phyloP scores from a whole-genome alignment of 2,329 filamentous ascomycete genomes.

The Colletotrichum salicis region DNA sequence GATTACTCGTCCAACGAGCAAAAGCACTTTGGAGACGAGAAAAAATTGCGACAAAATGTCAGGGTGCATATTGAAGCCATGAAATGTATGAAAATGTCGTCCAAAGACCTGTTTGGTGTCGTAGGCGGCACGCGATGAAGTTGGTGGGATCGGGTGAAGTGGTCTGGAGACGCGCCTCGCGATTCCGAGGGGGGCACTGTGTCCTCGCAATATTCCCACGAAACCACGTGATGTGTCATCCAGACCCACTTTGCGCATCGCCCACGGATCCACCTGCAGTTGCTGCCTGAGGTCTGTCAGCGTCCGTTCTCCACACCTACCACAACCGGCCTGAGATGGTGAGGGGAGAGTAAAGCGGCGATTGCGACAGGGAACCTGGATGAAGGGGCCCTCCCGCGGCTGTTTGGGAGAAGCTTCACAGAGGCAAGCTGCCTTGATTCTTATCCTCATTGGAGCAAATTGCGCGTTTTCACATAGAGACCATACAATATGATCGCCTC shows the following conservation, averaged over 20 bases:
- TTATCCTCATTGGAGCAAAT: not conserved
- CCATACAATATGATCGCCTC: not conserved
- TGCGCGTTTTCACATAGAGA: not conserved
- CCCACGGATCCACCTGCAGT: not conserved
- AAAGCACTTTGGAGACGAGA: constrained; percentile 16
- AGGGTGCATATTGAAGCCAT: not conserved
- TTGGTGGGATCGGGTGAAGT: constrained; percentile 51
- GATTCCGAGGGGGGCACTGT: constrained; percentile 39
- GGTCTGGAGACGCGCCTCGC: constrained; percentile 55
- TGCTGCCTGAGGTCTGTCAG: constrained; percentile 29
- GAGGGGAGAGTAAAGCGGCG: constrained; percentile 18
- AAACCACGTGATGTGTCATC: constrained; percentile 53
- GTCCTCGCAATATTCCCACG: constrained; percentile 53
- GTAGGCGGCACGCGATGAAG: constrained; percentile 32
- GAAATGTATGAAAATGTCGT: constrained; percentile 34
- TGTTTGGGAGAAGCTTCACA: constrained; percentile 1
- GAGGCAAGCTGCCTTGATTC: not conserved
- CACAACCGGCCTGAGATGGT: not conserved
- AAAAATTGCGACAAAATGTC: constrained; percentile 40
- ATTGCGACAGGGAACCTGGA: not conserved
- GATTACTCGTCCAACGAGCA: constrained; percentile 25
- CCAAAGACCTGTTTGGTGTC: constrained; percentile 43
- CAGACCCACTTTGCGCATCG: not conserved
- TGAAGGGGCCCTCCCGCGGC: not conserved
- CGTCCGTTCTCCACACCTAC: constrained; percentile 6